phyloP scores from a whole-genome alignment of 1,139 yeast species.

The Diutina scorzettiae region DNA sequence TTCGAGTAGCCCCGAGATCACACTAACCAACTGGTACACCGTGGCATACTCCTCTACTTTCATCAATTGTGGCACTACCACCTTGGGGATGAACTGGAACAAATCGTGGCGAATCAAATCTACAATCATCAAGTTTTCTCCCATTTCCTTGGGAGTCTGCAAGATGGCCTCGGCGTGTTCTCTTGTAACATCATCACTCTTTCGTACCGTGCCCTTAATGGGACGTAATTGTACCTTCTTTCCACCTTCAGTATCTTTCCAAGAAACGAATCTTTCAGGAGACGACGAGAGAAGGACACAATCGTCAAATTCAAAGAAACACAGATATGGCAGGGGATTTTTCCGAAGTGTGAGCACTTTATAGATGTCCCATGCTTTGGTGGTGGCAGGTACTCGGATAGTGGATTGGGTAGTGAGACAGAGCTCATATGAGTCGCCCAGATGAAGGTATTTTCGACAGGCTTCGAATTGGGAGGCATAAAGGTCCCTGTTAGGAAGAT shows the following conservation, averaged over 20 bases:
- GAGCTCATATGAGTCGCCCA: slow-evolving; percentile 90
- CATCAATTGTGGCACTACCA: slow-evolving; percentile 73
- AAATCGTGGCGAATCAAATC: slow-evolving; percentile 91
- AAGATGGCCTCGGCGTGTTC: slow-evolving; percentile 54
- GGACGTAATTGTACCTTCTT: slow-evolving; percentile 72
- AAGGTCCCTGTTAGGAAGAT: slow-evolving; percentile 39
- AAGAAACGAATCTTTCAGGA: slow-evolving; percentile 84
- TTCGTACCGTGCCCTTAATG: slow-evolving; percentile 87
- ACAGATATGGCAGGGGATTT: slow-evolving; percentile 91
- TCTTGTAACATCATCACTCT: slow-evolving; percentile 37
- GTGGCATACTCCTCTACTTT: slow-evolving; percentile 84
- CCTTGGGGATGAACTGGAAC: slow-evolving; percentile 54
- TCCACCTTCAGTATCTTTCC: slow-evolving; percentile 38
- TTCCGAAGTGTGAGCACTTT: slow-evolving; percentile 47
- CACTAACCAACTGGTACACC: slow-evolving; percentile 86
- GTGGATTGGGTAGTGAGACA: slow-evolving; percentile 78
- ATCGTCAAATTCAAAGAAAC: slow-evolving; percentile 66
- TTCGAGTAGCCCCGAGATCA: slow-evolving; percentile 54
- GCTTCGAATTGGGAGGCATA: slow-evolving; percentile 45
- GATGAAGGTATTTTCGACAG: slow-evolving; percentile 59
- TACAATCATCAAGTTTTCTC: slow-evolving; percentile 94
- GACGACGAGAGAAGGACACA: slow-evolving; percentile 72
- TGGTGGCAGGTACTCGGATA: slow-evolving; percentile 33
- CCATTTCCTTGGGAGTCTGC: slow-evolving; percentile 84
- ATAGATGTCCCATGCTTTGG: slow-evolving; percentile 70